Conservation (phyloP, 148 eudicot species). For the Cornus controversa region DNA sequence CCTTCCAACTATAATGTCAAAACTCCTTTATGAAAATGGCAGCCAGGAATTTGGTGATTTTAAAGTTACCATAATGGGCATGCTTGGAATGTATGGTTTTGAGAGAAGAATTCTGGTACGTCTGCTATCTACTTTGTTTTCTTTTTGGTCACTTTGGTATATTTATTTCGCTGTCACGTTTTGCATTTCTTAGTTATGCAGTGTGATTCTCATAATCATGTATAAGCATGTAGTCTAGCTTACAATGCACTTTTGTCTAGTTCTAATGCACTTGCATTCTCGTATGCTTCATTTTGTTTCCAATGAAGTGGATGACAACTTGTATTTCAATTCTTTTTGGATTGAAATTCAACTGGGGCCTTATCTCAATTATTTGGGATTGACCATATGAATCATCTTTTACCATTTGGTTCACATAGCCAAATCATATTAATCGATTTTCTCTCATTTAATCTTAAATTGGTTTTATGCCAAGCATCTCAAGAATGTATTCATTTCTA, state of each 20-base stretch:
- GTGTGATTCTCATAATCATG: background rate
- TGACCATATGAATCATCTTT: too few species aligned
- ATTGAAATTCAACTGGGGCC: too few species aligned
- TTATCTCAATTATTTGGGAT: too few species aligned
- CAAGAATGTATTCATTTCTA: too few species aligned
- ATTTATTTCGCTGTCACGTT: background rate
- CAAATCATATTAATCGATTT: background rate
- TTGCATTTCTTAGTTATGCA: background rate
- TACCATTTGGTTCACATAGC: too few species aligned
- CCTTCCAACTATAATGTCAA: constrained; percentile 79
- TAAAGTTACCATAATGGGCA: constrained; percentile 83
- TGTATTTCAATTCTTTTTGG: too few species aligned
- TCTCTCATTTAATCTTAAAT: background rate
- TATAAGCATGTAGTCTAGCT: background rate
- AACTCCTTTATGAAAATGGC: constrained; percentile 85
- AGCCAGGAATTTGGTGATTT: constrained; percentile 97
- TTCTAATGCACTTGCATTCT: background rate
- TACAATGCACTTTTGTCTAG: background rate
- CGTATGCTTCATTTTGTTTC: too few species aligned
- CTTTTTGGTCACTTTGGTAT: background rate
- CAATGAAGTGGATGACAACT: too few species aligned
- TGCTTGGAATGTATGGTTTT: constrained; percentile 94
- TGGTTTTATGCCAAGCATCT: too few species aligned
- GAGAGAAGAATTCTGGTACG: constrained; percentile 89
- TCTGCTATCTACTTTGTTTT: constrained; percentile 8